Conservation (phyloP, 495 filamentous ascomycete genomes). For the Aspergillus mulundensis region DNA sequence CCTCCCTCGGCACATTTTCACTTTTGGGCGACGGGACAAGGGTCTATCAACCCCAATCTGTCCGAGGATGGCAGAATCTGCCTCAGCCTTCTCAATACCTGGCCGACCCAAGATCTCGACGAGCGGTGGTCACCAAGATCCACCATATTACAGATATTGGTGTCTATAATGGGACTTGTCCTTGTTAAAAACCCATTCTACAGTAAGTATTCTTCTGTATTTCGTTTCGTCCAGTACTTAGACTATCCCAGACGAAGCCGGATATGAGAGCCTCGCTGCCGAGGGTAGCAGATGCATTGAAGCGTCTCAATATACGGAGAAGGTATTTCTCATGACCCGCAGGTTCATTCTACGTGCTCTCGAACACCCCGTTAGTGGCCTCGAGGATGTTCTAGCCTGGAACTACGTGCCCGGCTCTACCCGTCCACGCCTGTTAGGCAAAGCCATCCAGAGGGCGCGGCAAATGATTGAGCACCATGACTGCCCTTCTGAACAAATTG, state of each 20-base stretch:
- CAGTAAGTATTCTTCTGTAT: slow-evolving; percentile 39
- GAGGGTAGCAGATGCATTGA: slow-evolving; percentile 41
- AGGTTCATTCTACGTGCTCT: slow-evolving; percentile 51
- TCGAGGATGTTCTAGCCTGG: slow-evolving; percentile 48
- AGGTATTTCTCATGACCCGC: slow-evolving; percentile 49
- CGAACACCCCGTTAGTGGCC: slow-evolving; percentile 33
- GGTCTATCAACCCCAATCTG: slow-evolving; percentile 58
- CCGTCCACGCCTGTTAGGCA: slow-evolving; percentile 33
- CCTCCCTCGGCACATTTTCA: slow-evolving; percentile 55
- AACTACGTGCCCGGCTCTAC: slow-evolving; percentile 40
- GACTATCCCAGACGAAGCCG: slow-evolving; percentile 49
- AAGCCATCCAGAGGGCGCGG: slow-evolving; percentile 32
- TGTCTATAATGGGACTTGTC: slow-evolving; percentile 58
- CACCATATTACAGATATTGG: slow-evolving; percentile 55
- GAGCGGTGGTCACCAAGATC: slow-evolving; percentile 54
- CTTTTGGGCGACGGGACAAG: slow-evolving; percentile 50
- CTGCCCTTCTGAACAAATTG: slow-evolving; percentile 10
- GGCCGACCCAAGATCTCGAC: slow-evolving; percentile 47
- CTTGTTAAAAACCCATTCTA: slow-evolving; percentile 58
- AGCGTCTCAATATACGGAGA: slow-evolving; percentile 52
- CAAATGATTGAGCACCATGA: slow-evolving; percentile 29
- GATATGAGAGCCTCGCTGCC: slow-evolving; percentile 46
- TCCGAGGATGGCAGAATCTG: slow-evolving; percentile 63
- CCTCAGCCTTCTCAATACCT: slow-evolving; percentile 56
- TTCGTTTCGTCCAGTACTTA: slow-evolving; percentile 1